Conservation (phyloP, 1,139 yeast genomes). For the Debaryomyces robertsiae region DNA sequence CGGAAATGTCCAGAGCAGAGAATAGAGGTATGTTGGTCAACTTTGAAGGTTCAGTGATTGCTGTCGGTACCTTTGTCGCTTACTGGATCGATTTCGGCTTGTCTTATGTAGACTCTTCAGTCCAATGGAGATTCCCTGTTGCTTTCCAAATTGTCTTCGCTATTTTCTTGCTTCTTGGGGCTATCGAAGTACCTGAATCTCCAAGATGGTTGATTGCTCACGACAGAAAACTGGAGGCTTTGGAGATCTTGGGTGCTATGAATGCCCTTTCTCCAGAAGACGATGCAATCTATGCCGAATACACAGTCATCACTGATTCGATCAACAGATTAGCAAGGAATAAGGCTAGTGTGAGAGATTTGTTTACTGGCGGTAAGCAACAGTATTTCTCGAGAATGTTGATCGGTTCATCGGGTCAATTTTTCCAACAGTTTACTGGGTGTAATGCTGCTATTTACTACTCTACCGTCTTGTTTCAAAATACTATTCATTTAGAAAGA, state of each 20-base stretch:
- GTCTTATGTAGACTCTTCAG: slow-evolving; percentile 46
- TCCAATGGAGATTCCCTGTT: slow-evolving; percentile 36
- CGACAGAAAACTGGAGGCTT: slow-evolving; percentile 52
- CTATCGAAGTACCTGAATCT: slow-evolving; percentile 25
- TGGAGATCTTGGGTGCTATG: slow-evolving; percentile 39
- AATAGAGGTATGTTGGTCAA: slow-evolving; percentile 58
- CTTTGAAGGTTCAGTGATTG: slow-evolving; percentile 69
- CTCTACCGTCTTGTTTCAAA: slow-evolving; percentile 59
- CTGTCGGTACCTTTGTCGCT: slow-evolving; percentile 39
- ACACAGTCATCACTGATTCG: slow-evolving; percentile 41
- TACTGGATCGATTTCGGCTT: slow-evolving; percentile 59
- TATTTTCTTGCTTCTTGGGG: slow-evolving; percentile 18
- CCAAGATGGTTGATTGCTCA: slow-evolving; percentile 48
- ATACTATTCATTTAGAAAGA: slow-evolving; percentile 50
- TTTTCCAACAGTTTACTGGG: slow-evolving; percentile 58
- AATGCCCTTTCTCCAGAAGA: slow-evolving; percentile 39
- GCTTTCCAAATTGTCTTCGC: slow-evolving; percentile 29
- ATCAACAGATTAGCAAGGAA: slow-evolving; percentile 40
- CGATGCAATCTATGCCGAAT: slow-evolving; percentile 46
- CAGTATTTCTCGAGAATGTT: slow-evolving; percentile 55
- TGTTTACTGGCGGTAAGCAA: slow-evolving; percentile 57
- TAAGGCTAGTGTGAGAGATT: slow-evolving; percentile 46
- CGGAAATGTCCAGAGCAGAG: slow-evolving; percentile 35
- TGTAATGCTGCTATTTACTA: slow-evolving; percentile 68
- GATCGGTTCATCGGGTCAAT: slow-evolving; percentile 55